Evolutionary conservation across 202 grass and related monocot species (phyloP).

Genomic region (Setaria italica): DNA sequence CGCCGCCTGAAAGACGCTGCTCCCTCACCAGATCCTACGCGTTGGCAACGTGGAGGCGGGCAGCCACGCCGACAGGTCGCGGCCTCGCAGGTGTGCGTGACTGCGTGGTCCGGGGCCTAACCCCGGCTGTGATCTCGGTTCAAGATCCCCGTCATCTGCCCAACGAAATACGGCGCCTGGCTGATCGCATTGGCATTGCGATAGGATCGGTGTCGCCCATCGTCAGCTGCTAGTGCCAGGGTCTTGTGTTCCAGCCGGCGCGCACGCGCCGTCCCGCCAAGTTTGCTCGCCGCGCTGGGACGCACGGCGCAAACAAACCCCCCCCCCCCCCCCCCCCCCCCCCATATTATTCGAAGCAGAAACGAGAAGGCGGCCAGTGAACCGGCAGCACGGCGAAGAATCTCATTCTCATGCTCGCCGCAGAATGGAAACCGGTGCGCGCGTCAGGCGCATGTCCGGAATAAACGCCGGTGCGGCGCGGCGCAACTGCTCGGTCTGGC

Average conservation of each 20-base stretch:
- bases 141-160: neutral
- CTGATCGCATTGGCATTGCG: neutral
- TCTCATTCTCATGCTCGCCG: neutral
- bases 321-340: neutral
- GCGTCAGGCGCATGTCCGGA: constrained; percentile 7
- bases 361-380: neutral
- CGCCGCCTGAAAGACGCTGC: constrained; percentile 15
- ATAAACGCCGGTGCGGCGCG: no score
- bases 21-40: constrained; percentile 41
- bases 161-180: neutral
- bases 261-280: neutral
- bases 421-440: constrained; percentile 11
- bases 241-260: neutral
- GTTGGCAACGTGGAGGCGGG: constrained; percentile 13
- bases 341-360: neutral
- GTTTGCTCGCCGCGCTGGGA: neutral
- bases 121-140: neutral
- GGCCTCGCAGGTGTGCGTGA: neutral
- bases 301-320: constrained; percentile 21
- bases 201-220: neutral
- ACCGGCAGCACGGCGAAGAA: neutral
- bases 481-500: neutral
- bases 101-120: constrained; percentile 18
- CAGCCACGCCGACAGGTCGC: neutral
- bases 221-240: neutral